Conservation (phyloP, 2,329 filamentous ascomycete species). For the Triangularia setosa region DNA sequence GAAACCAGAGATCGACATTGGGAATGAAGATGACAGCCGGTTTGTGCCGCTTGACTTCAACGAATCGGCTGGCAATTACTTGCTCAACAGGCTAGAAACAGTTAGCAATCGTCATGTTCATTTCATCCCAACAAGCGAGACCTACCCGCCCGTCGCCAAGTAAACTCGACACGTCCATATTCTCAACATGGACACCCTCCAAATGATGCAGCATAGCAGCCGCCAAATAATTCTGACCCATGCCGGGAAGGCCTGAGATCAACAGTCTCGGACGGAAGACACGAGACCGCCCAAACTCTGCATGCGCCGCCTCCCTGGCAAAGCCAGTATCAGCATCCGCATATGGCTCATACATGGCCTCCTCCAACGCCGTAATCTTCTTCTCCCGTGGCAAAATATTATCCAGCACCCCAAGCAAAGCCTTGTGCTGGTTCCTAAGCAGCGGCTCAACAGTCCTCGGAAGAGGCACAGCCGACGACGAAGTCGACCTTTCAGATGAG, state of each 20-base stretch:
- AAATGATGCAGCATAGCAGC: constrained; percentile 84
- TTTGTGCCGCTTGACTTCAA: constrained; percentile 89
- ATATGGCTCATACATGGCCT: constrained; percentile 87
- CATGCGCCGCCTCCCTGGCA: constrained; percentile 68
- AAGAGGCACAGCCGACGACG: constrained; percentile 77
- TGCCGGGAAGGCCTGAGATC: constrained; percentile 75
- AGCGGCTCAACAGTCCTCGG: constrained; percentile 78
- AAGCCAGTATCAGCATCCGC: constrained; percentile 81
- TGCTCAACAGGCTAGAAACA: constrained; percentile 66
- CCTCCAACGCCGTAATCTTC: constrained; percentile 82
- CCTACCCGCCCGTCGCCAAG: constrained; percentile 75
- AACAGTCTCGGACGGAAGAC: constrained; percentile 86
- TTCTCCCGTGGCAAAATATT: constrained; percentile 80
- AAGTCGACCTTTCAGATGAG: constrained; percentile 85
- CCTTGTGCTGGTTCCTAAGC: constrained; percentile 65
- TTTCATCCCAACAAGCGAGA: neutral
- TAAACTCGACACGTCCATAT: constrained; percentile 85
- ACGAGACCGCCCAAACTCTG: constrained; percentile 81
- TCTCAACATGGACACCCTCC: constrained; percentile 90
- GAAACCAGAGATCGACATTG: constrained; percentile 83
- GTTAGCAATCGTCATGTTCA: constrained; percentile 27
- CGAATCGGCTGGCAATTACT: constrained; percentile 83
- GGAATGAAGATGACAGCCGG: constrained; percentile 95
- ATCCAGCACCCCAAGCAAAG: constrained; percentile 67
- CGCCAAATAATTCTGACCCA: constrained; percentile 90